Evolutionary conservation across 2,329 filamentous ascomycete species (phyloP).

Genomic region (Paracoccidioides brasiliensis): DNA sequence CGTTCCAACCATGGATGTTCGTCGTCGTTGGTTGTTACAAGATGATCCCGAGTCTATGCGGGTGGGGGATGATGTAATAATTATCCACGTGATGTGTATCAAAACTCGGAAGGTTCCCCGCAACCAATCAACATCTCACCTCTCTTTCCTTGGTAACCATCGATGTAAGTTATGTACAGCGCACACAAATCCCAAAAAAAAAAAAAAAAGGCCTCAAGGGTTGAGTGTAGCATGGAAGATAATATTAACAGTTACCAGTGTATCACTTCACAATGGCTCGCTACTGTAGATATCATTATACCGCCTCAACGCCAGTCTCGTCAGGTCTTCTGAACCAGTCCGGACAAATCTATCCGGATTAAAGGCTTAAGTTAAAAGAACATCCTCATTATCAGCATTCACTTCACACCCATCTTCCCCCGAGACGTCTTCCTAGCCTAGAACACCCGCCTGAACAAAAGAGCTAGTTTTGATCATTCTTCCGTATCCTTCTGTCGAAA

Average conservation of each 20-base stretch:
- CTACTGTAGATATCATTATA: slow-evolving; percentile 23
- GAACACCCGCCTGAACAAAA: slow-evolving; percentile 14
- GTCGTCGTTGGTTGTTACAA: too few relatives aligned
- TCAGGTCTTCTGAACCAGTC: slow-evolving; percentile 11
- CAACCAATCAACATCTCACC: too few relatives aligned
- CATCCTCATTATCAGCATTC: slow-evolving; percentile 9
- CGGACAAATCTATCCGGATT: slow-evolving; percentile 18
- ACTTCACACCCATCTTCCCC: slow-evolving; percentile 4
- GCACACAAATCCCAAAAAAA: neutral
- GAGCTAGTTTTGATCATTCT: slow-evolving; percentile 11
- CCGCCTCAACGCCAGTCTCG: slow-evolving; percentile 14
- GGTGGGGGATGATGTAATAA: too few relatives aligned
- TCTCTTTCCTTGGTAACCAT: too few relatives aligned
- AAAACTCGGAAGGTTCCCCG: too few relatives aligned
- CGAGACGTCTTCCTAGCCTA: slow-evolving; percentile 10
- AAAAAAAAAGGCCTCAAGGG: neutral
- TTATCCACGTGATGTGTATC: too few relatives aligned
- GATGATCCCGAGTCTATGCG: too few relatives aligned
- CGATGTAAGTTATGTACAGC: too few relatives aligned
- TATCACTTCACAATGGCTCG: neutral
- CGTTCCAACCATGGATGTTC: too few relatives aligned
- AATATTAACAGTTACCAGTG: neutral
- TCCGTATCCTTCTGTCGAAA: slow-evolving; percentile 14
- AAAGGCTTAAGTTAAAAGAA: slow-evolving; percentile 9
- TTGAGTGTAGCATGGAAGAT: neutral